A percentile compares a stretch with the other conserved stretches of the same genome.
Conservation (phyloP, 1,284 basidiomycete species). For the Kwoniella shivajii region DNA sequence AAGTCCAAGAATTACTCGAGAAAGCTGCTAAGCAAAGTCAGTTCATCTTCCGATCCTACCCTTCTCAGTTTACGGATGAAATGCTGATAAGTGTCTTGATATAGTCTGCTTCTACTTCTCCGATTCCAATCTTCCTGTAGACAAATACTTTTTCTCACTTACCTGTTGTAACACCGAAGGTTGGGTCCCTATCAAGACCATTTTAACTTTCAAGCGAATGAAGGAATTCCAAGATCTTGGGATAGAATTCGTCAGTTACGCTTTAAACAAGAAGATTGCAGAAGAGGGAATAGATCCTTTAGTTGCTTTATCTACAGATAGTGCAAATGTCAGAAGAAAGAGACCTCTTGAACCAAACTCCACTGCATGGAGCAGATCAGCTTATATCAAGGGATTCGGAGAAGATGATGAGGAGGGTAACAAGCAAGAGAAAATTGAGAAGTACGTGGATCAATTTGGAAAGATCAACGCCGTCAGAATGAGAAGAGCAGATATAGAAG, state of each 20-base stretch:
- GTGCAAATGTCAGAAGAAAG: slow-evolving; percentile 70
- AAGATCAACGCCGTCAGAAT: slow-evolving; percentile 75
- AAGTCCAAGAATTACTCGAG: slow-evolving; percentile 36
- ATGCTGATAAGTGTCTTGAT: neutral
- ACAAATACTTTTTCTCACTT: slow-evolving; percentile 89
- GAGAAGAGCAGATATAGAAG: slow-evolving; percentile 68
- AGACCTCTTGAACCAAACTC: slow-evolving; percentile 69
- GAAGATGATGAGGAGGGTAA: slow-evolving; percentile 62
- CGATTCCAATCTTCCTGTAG: slow-evolving; percentile 92
- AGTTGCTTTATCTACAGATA: slow-evolving; percentile 71
- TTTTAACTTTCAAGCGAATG: slow-evolving; percentile 97
- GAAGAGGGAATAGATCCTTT: slow-evolving; percentile 59
- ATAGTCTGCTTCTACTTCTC: slow-evolving; percentile 97
- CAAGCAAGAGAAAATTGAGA: slow-evolving; percentile 74
- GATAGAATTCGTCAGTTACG: slow-evolving; percentile 66
- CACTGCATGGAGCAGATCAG: slow-evolving; percentile 71
- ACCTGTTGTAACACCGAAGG: slow-evolving; percentile 74
- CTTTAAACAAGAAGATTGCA: slow-evolving; percentile 59
- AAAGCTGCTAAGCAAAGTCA: slow-evolving; percentile 47
- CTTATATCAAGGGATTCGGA: slow-evolving; percentile 91
- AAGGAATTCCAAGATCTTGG: slow-evolving; percentile 67
- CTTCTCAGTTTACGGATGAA: neutral
- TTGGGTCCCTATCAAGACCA: slow-evolving; percentile 86
- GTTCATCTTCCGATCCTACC: slow-evolving; percentile 10
- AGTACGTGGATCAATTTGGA: slow-evolving; percentile 80